Conservation (phyloP, 352 stramenopile species). For the Globisporangium cylindrosporum region DNA sequence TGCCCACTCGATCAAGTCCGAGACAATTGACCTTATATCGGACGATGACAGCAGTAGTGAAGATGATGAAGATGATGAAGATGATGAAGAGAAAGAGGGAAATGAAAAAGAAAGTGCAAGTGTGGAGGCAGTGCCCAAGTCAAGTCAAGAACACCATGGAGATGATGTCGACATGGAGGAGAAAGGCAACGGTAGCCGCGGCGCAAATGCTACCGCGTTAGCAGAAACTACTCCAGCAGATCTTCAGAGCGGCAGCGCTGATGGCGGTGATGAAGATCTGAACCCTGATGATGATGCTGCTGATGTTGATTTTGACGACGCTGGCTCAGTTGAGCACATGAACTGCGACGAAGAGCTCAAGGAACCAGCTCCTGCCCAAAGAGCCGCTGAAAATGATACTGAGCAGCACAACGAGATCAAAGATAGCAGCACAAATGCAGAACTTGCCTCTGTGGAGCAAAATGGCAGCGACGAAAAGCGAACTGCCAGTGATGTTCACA, state of each 20-base stretch:
- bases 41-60: slow-evolving; percentile 9
- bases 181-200: not conserved
- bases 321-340: not conserved
- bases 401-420: not conserved
- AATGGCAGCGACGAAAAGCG: not conserved
- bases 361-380: not conserved
- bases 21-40: slow-evolving; percentile 14
- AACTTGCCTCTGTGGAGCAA: not conserved
- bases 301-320: not conserved
- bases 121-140: not conserved
- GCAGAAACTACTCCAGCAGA: not conserved
- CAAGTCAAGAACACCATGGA: not conserved
- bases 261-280: not conserved
- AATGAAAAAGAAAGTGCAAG: not conserved
- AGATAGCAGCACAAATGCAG: not conserved
- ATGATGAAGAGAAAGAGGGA: not conserved
- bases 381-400: not conserved
- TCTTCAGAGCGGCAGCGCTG: not conserved
- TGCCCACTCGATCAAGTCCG: slow-evolving; percentile 2
- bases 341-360: not conserved
- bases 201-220: not conserved
- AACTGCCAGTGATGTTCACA: not conserved
- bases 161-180: not conserved
- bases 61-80: not conserved
- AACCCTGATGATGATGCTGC: not conserved